Conservation (phyloP, 768 basidiomycete genomes). For the Pulveroboletus sp. region DNA sequence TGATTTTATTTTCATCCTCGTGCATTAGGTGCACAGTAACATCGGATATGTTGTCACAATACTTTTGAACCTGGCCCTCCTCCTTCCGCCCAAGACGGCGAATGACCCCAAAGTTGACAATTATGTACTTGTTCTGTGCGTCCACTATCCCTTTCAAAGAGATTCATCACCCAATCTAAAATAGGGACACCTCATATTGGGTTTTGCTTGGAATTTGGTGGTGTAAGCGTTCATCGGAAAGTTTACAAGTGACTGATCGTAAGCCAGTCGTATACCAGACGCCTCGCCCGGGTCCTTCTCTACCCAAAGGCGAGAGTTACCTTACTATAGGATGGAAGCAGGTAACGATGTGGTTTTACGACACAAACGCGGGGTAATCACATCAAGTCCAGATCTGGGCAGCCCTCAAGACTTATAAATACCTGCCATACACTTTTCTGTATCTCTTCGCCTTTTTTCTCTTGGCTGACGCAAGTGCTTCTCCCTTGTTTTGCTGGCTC, state of each 20-base stretch:
- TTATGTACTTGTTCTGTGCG: constrained; percentile 67
- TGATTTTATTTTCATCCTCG: neutral
- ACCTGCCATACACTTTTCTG: constrained; percentile 75
- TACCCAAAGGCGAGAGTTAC: constrained; percentile 75
- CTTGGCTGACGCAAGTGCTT: constrained; percentile 59
- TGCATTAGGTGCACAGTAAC: constrained; percentile 62
- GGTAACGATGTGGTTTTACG: constrained; percentile 30
- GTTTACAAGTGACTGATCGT: neutral
- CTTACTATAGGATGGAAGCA: constrained; percentile 85
- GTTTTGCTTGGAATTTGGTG: constrained; percentile 82
- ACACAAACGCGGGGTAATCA: neutral
- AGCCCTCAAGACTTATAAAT: constrained; percentile 68
- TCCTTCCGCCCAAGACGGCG: constrained; percentile 46
- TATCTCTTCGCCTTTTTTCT: constrained; percentile 76
- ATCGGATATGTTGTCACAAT: constrained; percentile 66
- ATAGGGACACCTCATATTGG: constrained; percentile 70
- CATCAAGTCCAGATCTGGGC: constrained; percentile 57
- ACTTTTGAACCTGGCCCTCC: constrained; percentile 62
- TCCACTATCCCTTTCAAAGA: neutral
- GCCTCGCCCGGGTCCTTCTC: constrained; percentile 73
- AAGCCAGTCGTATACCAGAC: constrained; percentile 72
- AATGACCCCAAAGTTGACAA: constrained; percentile 64
- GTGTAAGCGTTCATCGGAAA: constrained; percentile 47
- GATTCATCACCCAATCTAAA: neutral
- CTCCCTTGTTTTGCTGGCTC: neutral